Evolutionary conservation across 306 rosid genomes (phyloP).

Genomic region (Fragaria nilgerrensis): DNA sequence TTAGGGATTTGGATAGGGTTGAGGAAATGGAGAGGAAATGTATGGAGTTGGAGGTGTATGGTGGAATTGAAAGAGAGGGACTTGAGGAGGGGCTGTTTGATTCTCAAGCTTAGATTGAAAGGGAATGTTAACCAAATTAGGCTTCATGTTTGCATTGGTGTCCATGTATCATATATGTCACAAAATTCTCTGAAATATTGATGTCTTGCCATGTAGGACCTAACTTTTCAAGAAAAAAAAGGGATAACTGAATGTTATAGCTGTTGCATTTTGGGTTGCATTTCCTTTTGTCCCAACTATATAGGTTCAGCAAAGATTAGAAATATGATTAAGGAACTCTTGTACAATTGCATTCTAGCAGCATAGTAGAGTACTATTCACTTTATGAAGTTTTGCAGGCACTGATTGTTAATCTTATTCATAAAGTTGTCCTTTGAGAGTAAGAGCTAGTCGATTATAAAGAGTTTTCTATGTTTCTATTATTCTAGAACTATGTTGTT

Average conservation of each 20-base stretch:
- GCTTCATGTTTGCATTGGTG: neutral
- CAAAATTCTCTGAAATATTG: neutral
- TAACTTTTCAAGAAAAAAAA: neutral
- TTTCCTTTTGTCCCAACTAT: neutral
- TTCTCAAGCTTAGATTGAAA: neutral
- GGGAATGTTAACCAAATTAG: neutral
- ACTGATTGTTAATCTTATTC: neutral
- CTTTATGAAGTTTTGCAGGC: neutral
- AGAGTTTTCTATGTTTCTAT: too few species aligned
- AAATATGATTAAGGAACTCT: neutral
- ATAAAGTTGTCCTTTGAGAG: neutral
- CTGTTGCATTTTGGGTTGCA: neutral
- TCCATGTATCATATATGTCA: neutral
- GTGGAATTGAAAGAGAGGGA: constrained; percentile 2
- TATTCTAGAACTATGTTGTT: neutral
- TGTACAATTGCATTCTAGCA: neutral
- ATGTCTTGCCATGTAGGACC: neutral
- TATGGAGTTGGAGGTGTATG: neutral
- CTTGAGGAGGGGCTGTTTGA: neutral
- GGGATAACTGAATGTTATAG: neutral
- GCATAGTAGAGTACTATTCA: neutral
- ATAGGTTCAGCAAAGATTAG: neutral
- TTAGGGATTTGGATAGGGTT: neutral
- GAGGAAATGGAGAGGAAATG: neutral
- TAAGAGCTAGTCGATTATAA: too few species aligned